Percentiles rank a stretch among this genome's conserved stretches.
phyloP scores from a whole-genome alignment of 805 yeast species.

The Candida ipomoeae region DNA sequence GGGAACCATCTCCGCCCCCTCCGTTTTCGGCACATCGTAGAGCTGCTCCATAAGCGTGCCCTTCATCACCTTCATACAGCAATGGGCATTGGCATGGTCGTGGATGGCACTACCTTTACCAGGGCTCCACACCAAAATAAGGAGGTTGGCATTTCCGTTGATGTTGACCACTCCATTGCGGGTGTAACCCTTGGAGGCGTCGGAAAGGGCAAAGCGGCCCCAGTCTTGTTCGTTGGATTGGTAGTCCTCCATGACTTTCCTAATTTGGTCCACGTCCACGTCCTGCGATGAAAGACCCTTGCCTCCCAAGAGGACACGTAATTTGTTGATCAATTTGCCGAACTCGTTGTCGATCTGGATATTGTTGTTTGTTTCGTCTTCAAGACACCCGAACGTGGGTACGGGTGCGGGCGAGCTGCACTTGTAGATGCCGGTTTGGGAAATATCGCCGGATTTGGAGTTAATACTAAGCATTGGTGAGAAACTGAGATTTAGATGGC shows the following conservation, averaged over 20 bases:
- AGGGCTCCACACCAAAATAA: slow-evolving; percentile 69
- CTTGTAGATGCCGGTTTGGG: slow-evolving; percentile 9
- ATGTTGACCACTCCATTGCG: slow-evolving; percentile 74
- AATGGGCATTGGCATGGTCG: slow-evolving; percentile 74
- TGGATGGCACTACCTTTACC: slow-evolving; percentile 61
- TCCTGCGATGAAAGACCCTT: slow-evolving; percentile 42
- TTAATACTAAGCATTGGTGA: slow-evolving; percentile 7
- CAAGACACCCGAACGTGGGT: slow-evolving; percentile 16
- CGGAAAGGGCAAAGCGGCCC: slow-evolving; percentile 54
- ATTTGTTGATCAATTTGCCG: slow-evolving; percentile 24
- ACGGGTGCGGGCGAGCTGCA: slow-evolving; percentile 8
- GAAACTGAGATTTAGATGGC: background rate
- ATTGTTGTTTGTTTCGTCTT: slow-evolving; percentile 17
- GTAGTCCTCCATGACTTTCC: slow-evolving; percentile 46
- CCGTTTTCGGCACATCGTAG: slow-evolving; percentile 45
- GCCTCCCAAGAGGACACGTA: slow-evolving; percentile 27
- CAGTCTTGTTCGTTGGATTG: slow-evolving; percentile 49
- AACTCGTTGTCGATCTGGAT: slow-evolving; percentile 15
- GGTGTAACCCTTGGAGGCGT: slow-evolving; percentile 46
- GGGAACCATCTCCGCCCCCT: slow-evolving; percentile 23
- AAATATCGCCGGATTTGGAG: slow-evolving; percentile 6
- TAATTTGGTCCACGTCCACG: slow-evolving; percentile 48
- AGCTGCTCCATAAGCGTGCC: slow-evolving; percentile 57
- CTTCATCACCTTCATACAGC: slow-evolving; percentile 64
- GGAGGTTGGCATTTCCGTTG: slow-evolving; percentile 64